Evolutionary conservation across 2,329 filamentous ascomycete genomes (phyloP).

Genomic region (Paraphaeosphaeria sporulosa): DNA sequence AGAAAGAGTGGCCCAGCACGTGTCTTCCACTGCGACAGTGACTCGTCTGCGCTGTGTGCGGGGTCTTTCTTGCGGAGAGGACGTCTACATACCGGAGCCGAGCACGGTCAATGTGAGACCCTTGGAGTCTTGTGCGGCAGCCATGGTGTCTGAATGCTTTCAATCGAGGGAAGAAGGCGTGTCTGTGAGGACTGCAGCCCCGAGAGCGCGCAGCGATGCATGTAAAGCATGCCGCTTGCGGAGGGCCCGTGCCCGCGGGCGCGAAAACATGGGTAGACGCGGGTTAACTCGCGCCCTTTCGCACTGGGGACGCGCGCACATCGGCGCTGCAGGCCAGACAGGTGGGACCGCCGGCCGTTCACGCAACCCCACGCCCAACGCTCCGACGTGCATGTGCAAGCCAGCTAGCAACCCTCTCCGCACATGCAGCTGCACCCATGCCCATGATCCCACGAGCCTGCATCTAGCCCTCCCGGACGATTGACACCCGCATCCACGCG

Average conservation of each 20-base stretch:
- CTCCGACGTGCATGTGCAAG: background rate
- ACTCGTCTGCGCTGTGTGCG: conserved; percentile 7
- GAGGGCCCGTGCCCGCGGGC: conserved; percentile 9
- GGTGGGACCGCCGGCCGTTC: background rate
- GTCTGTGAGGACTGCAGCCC: background rate
- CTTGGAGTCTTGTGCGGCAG: conserved; percentile 38
- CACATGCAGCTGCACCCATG: background rate
- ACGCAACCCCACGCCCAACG: background rate
- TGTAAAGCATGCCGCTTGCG: conserved; percentile 4
- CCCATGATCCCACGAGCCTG: no score
- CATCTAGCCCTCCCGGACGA: no score
- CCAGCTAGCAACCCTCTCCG: no score
- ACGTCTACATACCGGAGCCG: conserved; percentile 74
- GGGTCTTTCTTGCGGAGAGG: conserved; percentile 6
- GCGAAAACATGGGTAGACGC: conserved; percentile 6
- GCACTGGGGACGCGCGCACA: background rate
- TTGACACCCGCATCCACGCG: no score
- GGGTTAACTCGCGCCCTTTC: no score
- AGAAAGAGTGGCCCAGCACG: background rate
- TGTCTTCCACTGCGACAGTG: background rate
- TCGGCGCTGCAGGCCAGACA: background rate
- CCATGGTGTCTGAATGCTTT: conserved; percentile 35
- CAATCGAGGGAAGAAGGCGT: background rate
- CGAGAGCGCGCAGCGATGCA: background rate
- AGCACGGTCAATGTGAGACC: conserved; percentile 78